Base-by-base conservation (phyloP, 305 asterid genomes). In the Striga hermonthica region DNA sequence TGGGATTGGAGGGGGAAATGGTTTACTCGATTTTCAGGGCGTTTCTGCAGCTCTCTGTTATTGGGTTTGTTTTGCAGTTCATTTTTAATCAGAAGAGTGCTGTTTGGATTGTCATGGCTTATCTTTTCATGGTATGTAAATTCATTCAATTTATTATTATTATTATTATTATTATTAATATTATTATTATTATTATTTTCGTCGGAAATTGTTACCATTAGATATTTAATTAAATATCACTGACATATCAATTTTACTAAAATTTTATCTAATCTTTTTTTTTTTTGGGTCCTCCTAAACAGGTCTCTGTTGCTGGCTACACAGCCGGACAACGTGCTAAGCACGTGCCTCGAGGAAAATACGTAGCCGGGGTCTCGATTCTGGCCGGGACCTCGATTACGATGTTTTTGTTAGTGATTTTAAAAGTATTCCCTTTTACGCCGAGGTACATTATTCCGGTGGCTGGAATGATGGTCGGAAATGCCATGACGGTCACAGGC, bases 401-500 rank as follows among this genome's bases (percentile, higher is more conserved):
- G 4, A 76, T 89, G 95, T 69, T 80, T 22, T 0, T 81, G 62
- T 61, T 91, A 44, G 77, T 89, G 34, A 59, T 84, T 61, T 63
- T 91, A 47, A 81, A 71, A 0, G 96, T 91, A 16, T 91, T 89
- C 64, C 95, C 98, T 10, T 91, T 91, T 78, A 89, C 95, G 3
- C 96, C 96, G 6, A 75, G 91, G 66, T 91, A 84, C 75, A 91
- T 91, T 57, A 86, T 91, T 72, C 96, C 98, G 0, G 82, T 91
- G 5, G 84, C 96, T 0, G 98, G 98, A 54, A 89, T 91, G 98
- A 86, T 91, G 95, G 95, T 89, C 38, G 98, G 98, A n/a, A 91
- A 91, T 35, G 80, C 96, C 0, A 91, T 91, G 98, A 91, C 95
- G 0, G 98, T 89, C 39, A 84, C 90, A 0, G 90, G 87, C 0